A percentile compares a stretch with the other conserved stretches of the same genome.
Conservation (phyloP, 164 flowering plant genomes). For the Chimonanthus salicifolius region DNA sequence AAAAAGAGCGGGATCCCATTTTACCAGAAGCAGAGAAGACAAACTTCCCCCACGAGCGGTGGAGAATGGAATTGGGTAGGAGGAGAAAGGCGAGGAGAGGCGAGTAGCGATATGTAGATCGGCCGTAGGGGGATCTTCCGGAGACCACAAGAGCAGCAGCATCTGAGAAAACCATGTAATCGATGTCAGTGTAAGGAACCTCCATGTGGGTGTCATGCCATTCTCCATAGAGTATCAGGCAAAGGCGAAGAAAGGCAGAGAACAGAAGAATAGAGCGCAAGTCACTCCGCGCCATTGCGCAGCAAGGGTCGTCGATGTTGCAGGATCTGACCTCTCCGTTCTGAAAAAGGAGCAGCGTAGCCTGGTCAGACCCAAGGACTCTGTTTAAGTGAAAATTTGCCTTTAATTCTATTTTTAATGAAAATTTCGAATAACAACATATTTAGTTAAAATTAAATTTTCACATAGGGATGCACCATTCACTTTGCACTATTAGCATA, state of each 20-base stretch:
- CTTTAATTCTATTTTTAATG: no score
- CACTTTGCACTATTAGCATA: no score
- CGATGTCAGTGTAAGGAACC: constrained; percentile 86
- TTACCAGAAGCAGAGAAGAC: constrained; percentile 87
- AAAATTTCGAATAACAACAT: no score
- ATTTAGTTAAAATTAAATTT: no score
- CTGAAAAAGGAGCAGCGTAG: no score
- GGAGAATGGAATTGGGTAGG: constrained; percentile 67
- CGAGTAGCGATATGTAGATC: constrained; percentile 83
- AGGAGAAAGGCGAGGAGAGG: constrained; percentile 81
- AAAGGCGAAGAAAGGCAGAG: constrained; percentile 54
- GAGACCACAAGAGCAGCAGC: constrained; percentile 74
- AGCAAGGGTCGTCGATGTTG: no score
- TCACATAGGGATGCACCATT: no score
- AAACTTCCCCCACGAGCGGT: constrained; percentile 83
- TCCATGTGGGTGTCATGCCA: constrained; percentile 97
- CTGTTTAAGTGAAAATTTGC: no score
- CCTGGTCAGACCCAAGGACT: no score
- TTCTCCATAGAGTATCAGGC: constrained; percentile 73
- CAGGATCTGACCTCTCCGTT: no score
- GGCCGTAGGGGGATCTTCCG: constrained; percentile 65
- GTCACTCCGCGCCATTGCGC: constrained; percentile 3
- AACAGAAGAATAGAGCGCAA: constrained; percentile 40
- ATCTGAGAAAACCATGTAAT: constrained; percentile 88
- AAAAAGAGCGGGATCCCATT: background rate